phyloP scores from a whole-genome alignment of 2,329 filamentous ascomycete genomes.

The Amesomyces nigricolor region DNA sequence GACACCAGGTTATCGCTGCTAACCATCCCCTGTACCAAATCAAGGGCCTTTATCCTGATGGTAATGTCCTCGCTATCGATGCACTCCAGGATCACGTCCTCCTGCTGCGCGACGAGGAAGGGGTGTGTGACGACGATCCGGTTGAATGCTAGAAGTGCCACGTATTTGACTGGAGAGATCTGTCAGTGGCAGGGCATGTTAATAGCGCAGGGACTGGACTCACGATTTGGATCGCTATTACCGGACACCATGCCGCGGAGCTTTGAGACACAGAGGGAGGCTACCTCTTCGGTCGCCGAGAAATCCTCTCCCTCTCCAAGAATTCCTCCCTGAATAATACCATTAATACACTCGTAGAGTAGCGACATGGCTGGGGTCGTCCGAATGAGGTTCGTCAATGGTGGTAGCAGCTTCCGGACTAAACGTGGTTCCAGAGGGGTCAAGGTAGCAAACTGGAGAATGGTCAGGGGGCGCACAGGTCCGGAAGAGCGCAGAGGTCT shows the following conservation, averaged over 20 bases:
- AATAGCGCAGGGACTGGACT: constrained; percentile 34
- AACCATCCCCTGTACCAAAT: constrained; percentile 91
- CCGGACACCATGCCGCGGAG: constrained; percentile 90
- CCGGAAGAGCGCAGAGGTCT: background rate
- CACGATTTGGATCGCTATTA: constrained; percentile 87
- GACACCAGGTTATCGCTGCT: constrained; percentile 76
- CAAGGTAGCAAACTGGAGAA: constrained; percentile 75
- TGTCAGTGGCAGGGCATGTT: constrained; percentile 1
- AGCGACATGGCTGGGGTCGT: constrained; percentile 98
- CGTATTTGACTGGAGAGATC: constrained; percentile 73
- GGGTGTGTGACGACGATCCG: constrained; percentile 88
- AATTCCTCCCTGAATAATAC: constrained; percentile 94
- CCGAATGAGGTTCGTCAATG: constrained; percentile 85
- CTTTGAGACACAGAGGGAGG: constrained; percentile 85
- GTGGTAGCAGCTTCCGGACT: constrained; percentile 84
- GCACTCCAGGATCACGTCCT: constrained; percentile 93
- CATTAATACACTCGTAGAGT: constrained; percentile 96
- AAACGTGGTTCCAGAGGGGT: constrained; percentile 88
- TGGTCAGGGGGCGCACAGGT: constrained; percentile 21
- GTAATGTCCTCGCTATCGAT: constrained; percentile 95
- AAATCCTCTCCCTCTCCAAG: constrained; percentile 75
- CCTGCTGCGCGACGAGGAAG: constrained; percentile 81
- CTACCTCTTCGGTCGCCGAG: constrained; percentile 83
- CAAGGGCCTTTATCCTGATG: constrained; percentile 86
- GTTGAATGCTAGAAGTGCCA: constrained; percentile 90